These are phyloP conservation scores for Acer campestre DNA, from an alignment of 345 rosid species.

Conservation along the genomic window DNA sequence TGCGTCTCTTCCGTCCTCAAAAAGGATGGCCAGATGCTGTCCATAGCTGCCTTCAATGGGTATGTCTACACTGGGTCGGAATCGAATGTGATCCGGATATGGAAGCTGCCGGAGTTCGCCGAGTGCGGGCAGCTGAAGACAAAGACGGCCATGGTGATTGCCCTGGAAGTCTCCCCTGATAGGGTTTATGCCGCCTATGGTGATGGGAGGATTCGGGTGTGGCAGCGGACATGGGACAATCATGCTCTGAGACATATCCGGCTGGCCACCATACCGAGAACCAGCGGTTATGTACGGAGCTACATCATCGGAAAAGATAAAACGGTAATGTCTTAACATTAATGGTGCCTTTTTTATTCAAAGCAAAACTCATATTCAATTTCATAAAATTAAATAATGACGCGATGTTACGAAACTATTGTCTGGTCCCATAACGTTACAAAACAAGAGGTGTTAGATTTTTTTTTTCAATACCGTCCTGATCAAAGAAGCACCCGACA, in stretches of 20 bases:
- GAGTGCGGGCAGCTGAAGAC: conserved; percentile 55
- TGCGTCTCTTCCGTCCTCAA: conserved; percentile 48
- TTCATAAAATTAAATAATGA: no score
- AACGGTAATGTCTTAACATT: conserved; percentile 34
- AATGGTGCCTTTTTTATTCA: neutral
- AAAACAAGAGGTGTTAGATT: no score
- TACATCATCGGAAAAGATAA: conserved; percentile 49
- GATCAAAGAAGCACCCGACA: no score
- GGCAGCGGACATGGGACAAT: conserved; percentile 52
- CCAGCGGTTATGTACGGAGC: conserved; percentile 42
- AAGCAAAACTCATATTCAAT: no score
- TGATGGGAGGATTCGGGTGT: conserved; percentile 50
- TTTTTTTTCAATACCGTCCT: no score
- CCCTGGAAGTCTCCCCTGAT: conserved; percentile 38
- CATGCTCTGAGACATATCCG: conserved; percentile 38
- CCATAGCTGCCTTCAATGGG: conserved; percentile 37
- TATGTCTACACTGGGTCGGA: conserved; percentile 51
- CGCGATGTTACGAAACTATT: no score
- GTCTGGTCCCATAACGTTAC: no score
- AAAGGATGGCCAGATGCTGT: conserved; percentile 54
- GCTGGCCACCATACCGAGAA: conserved; percentile 43
- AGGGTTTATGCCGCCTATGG: conserved; percentile 52
- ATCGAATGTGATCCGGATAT: conserved; percentile 40
- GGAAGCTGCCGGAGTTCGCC: conserved; percentile 51
- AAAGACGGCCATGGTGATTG: conserved; percentile 40